phyloP scores from a whole-genome alignment of 1,284 basidiomycete genomes.

The Crucibulum cyathiforme region DNA sequence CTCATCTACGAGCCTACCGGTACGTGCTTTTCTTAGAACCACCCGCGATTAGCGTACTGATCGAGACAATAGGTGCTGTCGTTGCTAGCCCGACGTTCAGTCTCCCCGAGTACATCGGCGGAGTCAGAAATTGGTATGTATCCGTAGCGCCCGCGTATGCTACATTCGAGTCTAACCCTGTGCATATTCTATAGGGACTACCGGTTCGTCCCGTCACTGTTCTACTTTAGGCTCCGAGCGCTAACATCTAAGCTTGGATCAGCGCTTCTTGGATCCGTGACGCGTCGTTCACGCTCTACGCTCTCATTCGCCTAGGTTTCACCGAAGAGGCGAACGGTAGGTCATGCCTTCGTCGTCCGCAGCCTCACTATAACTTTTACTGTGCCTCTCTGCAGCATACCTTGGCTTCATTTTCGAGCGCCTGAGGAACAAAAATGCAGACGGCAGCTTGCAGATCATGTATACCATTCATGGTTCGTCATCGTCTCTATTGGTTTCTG shows the following conservation, averaged over 20 bases:
- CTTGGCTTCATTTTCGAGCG: slow-evolving; percentile 90
- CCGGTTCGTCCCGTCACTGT: slow-evolving; percentile 43
- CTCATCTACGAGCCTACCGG: slow-evolving; percentile 86
- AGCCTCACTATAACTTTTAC: background rate
- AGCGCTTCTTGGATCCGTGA: slow-evolving; percentile 91
- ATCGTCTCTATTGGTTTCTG: background rate
- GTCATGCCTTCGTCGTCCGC: slow-evolving; percentile 12
- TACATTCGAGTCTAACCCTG: background rate
- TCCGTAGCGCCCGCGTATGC: background rate
- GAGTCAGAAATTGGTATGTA: slow-evolving; percentile 80
- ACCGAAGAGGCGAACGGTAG: slow-evolving; percentile 85
- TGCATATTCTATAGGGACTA: slow-evolving; percentile 62
- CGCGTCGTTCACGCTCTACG: slow-evolving; percentile 91
- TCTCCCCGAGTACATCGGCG: slow-evolving; percentile 89
- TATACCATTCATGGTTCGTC: slow-evolving; percentile 79
- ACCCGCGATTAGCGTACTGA: background rate
- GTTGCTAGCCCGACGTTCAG: slow-evolving; percentile 94
- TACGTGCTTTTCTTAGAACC: slow-evolving; percentile 29
- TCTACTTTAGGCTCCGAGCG: background rate
- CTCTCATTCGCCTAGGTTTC: slow-evolving; percentile 85
- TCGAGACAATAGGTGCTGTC: slow-evolving; percentile 67
- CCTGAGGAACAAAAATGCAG: slow-evolving; percentile 80
- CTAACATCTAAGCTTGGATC: background rate
- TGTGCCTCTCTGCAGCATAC: slow-evolving; percentile 57
- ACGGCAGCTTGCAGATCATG: slow-evolving; percentile 93